Evolutionary conservation across 345 rosid genomes (phyloP).

Genomic region (Erysimum cheiranthoides): DNA sequence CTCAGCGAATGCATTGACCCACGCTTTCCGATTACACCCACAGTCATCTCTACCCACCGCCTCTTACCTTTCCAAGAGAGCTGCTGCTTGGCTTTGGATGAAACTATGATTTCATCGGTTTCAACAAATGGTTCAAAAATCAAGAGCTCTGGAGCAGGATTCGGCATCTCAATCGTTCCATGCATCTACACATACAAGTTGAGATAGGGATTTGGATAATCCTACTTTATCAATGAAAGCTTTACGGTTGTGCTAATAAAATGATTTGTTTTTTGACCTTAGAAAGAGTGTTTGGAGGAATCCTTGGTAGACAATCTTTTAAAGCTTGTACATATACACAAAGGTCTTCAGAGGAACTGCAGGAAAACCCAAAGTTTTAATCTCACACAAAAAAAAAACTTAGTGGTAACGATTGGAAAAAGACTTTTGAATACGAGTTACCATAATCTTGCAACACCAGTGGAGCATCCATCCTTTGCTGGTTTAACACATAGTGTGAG

Average conservation of each 20-base stretch:
- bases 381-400: not conserved
- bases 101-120: slow-evolving; percentile 80
- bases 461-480: slow-evolving; percentile 96
- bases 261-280: slow-evolving; percentile 54
- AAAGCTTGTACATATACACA: slow-evolving; percentile 71
- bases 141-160: slow-evolving; percentile 76
- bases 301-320: slow-evolving; percentile 67
- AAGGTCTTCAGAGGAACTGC: slow-evolving; percentile 80
- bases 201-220: slow-evolving; percentile 7
- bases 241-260: not conserved
- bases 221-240: slow-evolving; percentile 15
- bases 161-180: slow-evolving; percentile 97
- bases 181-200: slow-evolving; percentile 59
- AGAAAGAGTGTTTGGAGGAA: slow-evolving; percentile 85
- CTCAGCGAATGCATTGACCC: slow-evolving; percentile 84
- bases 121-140: slow-evolving; percentile 92
- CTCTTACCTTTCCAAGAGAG: slow-evolving; percentile 78
- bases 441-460: slow-evolving; percentile 98
- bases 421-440: slow-evolving; percentile 40
- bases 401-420: not conserved
- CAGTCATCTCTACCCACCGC: slow-evolving; percentile 91
- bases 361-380: slow-evolving; percentile 36
- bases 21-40: slow-evolving; percentile 74
- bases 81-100: slow-evolving; percentile 56
- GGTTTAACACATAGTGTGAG: slow-evolving; percentile 89